Evolutionary conservation across 2,329 filamentous ascomycete species (phyloP), one percentile per base, ranked within the genome.

Genomic region (Aspergillus tubingensis): DNA sequence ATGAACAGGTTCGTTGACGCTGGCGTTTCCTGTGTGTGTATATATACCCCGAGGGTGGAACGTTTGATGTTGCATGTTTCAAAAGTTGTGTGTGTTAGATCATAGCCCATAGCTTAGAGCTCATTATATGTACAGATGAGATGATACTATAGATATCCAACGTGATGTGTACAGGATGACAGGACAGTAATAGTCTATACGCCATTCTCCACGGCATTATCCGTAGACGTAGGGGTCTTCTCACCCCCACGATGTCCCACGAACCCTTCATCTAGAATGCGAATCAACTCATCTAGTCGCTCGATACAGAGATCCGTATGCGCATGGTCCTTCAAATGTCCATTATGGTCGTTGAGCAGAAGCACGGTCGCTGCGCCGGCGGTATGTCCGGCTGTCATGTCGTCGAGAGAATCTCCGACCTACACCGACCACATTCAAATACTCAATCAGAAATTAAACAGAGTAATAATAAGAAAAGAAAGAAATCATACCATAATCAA

Each of bases 301-400:
- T 77, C 74, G 54, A 96, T 88, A 10, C 87, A 88, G 49, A 94
- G 70, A 75, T 96, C 91, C 0, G 91, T 96, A 74, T 92, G 86
- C 65, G 87, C 84, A 72, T 96, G 90, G 23, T 85, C 81, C 7
- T 82, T 85, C 60, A 96, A 73, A 65, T 89, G 83, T 58, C 75
- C 76, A 72, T 96, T 96, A n/a, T 84, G 88, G n/a, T 91, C 86
- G 70, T 96, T 96, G 15, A 89, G 83, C 48, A 99, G 80, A 72
- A 98, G 73, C n/a, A 98, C 92, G 0, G 95, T 98, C 36, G 92
- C 90, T 1, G 93, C 91, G 1, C 94, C 94, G 0, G 94, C 94
- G 55, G 82, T 83, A 61, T 89, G 85, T 0, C 95, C 94, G 0
- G 94, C 92, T 7, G 89, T 91, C 86, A 98, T 96, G 73, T 99